These are phyloP conservation scores for Cyclaneusma minus DNA, from an alignment of 2,329 filamentous ascomycete species.

Conservation along the genomic window DNA sequence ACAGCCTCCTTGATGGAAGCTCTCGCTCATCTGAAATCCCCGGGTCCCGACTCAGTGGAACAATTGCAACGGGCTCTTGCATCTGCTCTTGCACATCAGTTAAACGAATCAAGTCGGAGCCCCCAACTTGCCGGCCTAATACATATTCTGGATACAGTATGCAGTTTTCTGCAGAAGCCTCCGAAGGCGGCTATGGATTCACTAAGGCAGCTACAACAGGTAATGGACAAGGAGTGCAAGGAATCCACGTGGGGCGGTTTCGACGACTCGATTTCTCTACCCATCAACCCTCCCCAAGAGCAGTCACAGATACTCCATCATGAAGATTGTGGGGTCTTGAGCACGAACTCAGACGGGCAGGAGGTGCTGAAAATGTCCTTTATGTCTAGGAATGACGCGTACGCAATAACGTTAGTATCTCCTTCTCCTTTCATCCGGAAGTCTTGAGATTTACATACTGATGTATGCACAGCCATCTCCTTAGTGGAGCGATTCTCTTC, in stretches of 20 bases:
- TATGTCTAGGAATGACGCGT: constrained; percentile 42
- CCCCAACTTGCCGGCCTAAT: constrained; percentile 52
- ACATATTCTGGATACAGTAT: constrained; percentile 54
- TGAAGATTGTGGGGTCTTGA: constrained; percentile 41
- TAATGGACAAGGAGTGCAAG: constrained; percentile 38
- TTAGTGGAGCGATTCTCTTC: constrained; percentile 36
- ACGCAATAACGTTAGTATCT: constrained; percentile 13
- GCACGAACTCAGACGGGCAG: constrained; percentile 25
- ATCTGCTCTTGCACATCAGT: constrained; percentile 55
- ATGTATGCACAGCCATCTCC: constrained; percentile 27
- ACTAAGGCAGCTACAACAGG: constrained; percentile 42
- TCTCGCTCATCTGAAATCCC: constrained; percentile 48
- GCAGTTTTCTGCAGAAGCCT: constrained; percentile 48
- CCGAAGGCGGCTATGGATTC: constrained; percentile 42
- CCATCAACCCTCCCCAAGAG: constrained; percentile 34
- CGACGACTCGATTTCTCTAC: constrained; percentile 33
- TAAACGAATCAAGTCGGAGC: constrained; percentile 45
- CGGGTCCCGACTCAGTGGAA: constrained; percentile 49
- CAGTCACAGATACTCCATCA: constrained; percentile 35
- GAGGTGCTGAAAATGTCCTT: constrained; percentile 46
- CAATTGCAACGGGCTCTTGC: constrained; percentile 60
- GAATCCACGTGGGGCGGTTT: constrained; percentile 17
- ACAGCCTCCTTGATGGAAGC: constrained; percentile 54
- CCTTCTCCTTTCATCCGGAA: neutral
- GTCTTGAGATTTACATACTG: constrained; percentile 2